These are phyloP conservation scores for Amesomyces nigricolor DNA, from an alignment of 2,329 filamentous ascomycete species.

Conservation along the genomic window DNA sequence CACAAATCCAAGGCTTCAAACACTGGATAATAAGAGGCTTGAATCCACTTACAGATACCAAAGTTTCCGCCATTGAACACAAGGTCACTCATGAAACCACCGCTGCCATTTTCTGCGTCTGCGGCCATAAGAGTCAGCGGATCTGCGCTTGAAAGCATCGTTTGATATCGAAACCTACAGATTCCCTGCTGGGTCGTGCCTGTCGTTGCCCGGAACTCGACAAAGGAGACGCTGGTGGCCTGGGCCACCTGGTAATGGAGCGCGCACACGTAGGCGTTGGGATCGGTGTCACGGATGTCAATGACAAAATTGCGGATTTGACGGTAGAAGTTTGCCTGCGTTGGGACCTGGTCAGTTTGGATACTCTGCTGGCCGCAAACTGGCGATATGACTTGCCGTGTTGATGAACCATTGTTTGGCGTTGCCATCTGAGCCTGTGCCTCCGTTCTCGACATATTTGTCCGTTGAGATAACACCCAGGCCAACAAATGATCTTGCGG, in stretches of 20 bases:
- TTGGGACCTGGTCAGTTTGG: too few relatives aligned
- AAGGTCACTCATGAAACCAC: slow-evolving; percentile 2
- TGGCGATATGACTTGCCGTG: not conserved
- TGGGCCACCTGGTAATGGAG: slow-evolving; percentile 4
- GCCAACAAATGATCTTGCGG: slow-evolving; percentile 6
- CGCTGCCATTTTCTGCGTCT: slow-evolving; percentile 5
- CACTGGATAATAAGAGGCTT: too few relatives aligned
- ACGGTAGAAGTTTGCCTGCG: too few relatives aligned
- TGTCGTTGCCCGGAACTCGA: not conserved
- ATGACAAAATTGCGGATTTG: too few relatives aligned
- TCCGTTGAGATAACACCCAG: slow-evolving; percentile 14
- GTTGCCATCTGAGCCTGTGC: not conserved
- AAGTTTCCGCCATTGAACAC: not conserved
- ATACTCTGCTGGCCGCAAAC: too few relatives aligned
- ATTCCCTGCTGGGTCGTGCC: not conserved
- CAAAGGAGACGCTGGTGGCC: not conserved
- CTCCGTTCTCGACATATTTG: slow-evolving; percentile 9
- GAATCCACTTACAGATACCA: not conserved
- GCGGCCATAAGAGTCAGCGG: not conserved
- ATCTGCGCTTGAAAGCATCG: too few relatives aligned
- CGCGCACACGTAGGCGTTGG: too few relatives aligned
- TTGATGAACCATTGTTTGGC: slow-evolving; percentile 16
- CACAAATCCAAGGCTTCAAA: too few relatives aligned
- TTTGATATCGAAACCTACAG: too few relatives aligned
- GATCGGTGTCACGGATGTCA: too few relatives aligned